Base-by-base conservation (phyloP, 495 filamentous ascomycete species). In the Xylaria bambusicola region DNA sequence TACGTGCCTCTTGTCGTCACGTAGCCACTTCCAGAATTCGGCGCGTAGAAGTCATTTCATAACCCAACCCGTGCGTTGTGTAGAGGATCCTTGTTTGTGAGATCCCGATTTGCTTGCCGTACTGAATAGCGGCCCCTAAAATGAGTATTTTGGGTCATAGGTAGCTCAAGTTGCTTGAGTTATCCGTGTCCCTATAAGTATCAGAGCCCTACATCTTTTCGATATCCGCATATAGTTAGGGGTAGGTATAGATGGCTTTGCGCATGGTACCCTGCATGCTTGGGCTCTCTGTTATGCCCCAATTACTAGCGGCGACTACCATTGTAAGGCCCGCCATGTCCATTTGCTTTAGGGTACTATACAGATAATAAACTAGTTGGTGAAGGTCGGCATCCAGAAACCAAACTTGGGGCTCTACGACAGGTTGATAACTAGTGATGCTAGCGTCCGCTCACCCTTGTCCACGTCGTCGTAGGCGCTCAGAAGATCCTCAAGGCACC, bases 401-500 rank as follows among this genome's bases (percentile, higher is more conserved):
- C n/a, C 42, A 10, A 15, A 54, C n/a, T 54, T 41, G 4, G 51
- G 42, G 51, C 51, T 35, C 51, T 18, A 41, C 33, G 51, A 54
- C 13, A 54, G 17, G 13, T 54, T 54, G 24, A 54, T 40, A 18
- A 54, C 51, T 10, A 35, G 24, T 5, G 2, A 8, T 54, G 51
- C 51, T 6, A 35, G 51, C 33, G 51, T 21, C 23, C 51, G 31
- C 23, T 18, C 33, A 7, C 33, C 29, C 12, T 8, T 26, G 33
- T 54, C 42, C 51, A 54, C 42, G 17, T 54, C 51, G 33, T 54
- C 51, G 33, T 35, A 54, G 33, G 51, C 51, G 8, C 15, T 24
- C 33, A 54, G 33, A 7, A 54, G 51, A 54, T 54, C 51, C 42
- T 54, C 51, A 33, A 54, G 26, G 13, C 33, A 54, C 51, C 51